phyloP scores from a whole-genome alignment of 805 yeast species.

The Saturnispora sanitii region DNA sequence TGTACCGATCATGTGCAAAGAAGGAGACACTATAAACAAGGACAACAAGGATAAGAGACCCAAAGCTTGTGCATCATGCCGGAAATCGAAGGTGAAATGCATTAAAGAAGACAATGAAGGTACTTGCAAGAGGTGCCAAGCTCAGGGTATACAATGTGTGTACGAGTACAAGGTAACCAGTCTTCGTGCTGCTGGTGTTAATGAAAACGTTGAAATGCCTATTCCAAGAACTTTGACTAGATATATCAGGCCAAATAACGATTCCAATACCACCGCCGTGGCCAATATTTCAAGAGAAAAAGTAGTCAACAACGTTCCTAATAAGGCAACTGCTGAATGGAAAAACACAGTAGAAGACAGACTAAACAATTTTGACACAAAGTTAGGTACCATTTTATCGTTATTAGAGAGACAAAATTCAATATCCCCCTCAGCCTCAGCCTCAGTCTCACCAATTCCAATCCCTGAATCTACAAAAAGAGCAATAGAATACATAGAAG shows the following conservation, averaged over 20 bases:
- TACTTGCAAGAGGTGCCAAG: slow-evolving; percentile 51
- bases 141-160: slow-evolving; percentile 43
- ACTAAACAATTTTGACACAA: slow-evolving; percentile 30
- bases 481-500: slow-evolving; percentile 2
- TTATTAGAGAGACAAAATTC: slow-evolving; percentile 24
- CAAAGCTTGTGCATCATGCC: slow-evolving; percentile 57
- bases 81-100: slow-evolving; percentile 55
- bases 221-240: background rate
- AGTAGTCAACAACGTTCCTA: background rate
- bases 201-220: slow-evolving; percentile 4
- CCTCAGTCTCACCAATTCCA: background rate
- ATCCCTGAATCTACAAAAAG: background rate
- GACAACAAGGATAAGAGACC: slow-evolving; percentile 4
- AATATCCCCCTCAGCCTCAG: background rate
- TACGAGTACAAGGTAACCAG: slow-evolving; percentile 47
- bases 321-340: slow-evolving; percentile 19
- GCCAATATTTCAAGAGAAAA: too few relatives aligned
- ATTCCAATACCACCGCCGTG: too few relatives aligned
- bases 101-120: slow-evolving; percentile 33
- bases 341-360: slow-evolving; percentile 30
- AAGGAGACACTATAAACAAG: background rate
- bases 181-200: slow-evolving; percentile 25
- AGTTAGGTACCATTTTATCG: slow-evolving; percentile 29
- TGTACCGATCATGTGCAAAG: background rate
- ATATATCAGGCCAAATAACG: background rate